These are phyloP conservation scores for Quercus parvula DNA, from an alignment of 306 rosid genomes.

Conservation along the genomic window DNA sequence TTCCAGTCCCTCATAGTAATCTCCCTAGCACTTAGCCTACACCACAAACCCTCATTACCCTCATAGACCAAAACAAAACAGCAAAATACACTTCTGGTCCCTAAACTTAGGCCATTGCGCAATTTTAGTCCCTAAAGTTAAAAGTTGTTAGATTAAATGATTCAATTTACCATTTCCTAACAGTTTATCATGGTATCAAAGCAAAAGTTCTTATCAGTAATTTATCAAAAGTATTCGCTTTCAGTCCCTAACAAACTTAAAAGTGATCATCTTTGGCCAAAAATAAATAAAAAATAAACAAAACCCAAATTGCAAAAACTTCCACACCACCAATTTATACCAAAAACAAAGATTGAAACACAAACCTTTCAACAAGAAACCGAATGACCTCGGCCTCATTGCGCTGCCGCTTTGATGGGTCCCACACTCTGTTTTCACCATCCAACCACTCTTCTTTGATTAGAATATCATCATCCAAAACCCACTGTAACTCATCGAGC, in stretches of 20 bases:
- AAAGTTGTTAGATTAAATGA: too few relatives aligned
- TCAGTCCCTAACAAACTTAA: too few relatives aligned
- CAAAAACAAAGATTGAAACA: constrained; percentile 9
- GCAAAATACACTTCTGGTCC: too few relatives aligned
- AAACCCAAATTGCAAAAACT: neutral
- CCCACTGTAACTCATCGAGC: constrained; percentile 64
- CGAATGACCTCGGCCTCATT: constrained; percentile 61
- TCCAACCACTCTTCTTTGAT: constrained; percentile 43
- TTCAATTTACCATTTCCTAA: too few relatives aligned
- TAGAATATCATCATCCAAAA: constrained; percentile 68
- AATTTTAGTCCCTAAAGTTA: too few relatives aligned
- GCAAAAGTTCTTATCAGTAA: too few relatives aligned
- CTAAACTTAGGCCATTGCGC: too few relatives aligned
- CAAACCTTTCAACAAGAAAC: constrained; percentile 88
- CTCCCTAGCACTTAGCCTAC: constrained; percentile 67
- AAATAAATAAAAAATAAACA: neutral
- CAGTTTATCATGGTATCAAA: too few relatives aligned
- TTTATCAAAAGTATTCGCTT: too few relatives aligned
- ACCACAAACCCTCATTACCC: neutral
- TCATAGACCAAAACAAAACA: too few relatives aligned
- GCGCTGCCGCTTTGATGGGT: constrained; percentile 34
- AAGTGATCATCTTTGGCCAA: too few relatives aligned
- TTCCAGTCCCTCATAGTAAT: constrained; percentile 71
- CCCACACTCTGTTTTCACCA: constrained; percentile 28
- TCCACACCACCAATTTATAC: neutral